Evolutionary conservation across 2,329 filamentous ascomycete genomes (phyloP), one percentile per base, ranked within the genome.

Genomic region (Bipolaris oryzae): DNA sequence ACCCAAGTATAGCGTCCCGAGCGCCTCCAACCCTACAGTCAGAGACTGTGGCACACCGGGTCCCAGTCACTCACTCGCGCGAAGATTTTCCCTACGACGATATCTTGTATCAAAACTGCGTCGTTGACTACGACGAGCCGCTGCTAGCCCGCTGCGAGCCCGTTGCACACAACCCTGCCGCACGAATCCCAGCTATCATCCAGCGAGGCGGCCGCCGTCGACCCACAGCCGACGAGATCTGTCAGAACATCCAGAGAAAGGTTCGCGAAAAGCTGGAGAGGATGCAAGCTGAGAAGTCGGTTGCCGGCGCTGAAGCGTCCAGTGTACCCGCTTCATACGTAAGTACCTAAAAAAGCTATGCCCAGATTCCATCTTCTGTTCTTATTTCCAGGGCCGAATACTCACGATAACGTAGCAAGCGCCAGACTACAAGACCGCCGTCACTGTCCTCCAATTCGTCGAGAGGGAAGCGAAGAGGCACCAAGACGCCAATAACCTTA

Each of bases 41-140:
- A 1, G 31, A 49, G 1, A 23, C 37, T 2, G 11, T 11, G n/a
- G n/a, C 43, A 7, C 31, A 15, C 11, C 20, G 7, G 6, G 15
- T 11, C 6, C 23, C 46, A 7, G n/a, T 21, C 1, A 20, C 11
- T 5, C 11, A 7, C 33, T 5, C 15, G 13, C 35, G 41, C 6
- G 34, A 28, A 13, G 18, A 20, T 6, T 23, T 16, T 11, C 2
- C 13, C 11, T 13, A 15, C 7, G 16, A 18, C 5, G 54, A 47
- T 2, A 31, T 52, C 7, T 7, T 57, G 4, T 23, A 47, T 48
- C 45, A 55, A 50, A 21, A 53, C 31, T 38, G 44, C 31, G 37
- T 53, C 11, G 23, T 58, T 16, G 25, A 39, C 9, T 67, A 63
- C 50, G 31, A 55, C 2, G 53, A 64, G 42, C 67, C 63, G 21